Evolutionary conservation across 352 stramenopile genomes (phyloP).

Genomic region (Globisporangium takayamanum): DNA sequence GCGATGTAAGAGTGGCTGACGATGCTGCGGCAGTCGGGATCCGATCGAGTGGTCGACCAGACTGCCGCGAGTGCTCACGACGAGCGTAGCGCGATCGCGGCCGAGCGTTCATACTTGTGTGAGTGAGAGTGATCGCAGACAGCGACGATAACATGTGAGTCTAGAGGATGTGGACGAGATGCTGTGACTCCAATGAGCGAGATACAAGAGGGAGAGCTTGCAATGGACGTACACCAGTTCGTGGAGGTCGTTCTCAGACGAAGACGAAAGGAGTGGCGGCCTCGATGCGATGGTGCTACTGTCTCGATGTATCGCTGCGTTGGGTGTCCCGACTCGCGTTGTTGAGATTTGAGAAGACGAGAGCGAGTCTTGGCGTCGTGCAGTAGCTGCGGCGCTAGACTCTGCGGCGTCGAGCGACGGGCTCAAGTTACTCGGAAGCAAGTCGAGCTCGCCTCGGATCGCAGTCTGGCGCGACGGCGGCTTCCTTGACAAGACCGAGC

Average conservation of each 20-base stretch:
- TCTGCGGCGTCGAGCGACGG: not conserved
- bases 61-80: conserved; percentile 25
- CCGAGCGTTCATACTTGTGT: conserved; percentile 28
- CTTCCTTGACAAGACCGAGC: not conserved
- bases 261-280: conserved; percentile 10
- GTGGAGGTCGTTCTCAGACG: conserved; percentile 12
- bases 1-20: not conserved
- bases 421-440: not conserved
- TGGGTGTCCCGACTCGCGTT: too few relatives aligned
- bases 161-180: not conserved
- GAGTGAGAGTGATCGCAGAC: conserved; percentile 2
- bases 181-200: too few relatives aligned
- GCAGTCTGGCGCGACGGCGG: conserved; percentile 24
- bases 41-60: conserved; percentile 27
- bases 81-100: conserved; percentile 51
- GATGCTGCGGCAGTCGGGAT: conserved; percentile 20
- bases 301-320: not conserved
- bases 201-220: too few relatives aligned
- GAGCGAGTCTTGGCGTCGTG: not conserved
- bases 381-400: not conserved
- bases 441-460: conserved; percentile 25
- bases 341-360: not conserved
- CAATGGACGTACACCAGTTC: conserved; percentile 10
- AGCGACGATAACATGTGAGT: conserved; percentile 10
- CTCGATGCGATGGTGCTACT: not conserved